These are phyloP conservation scores for Tolypocladium album DNA, from an alignment of 2,329 filamentous ascomycete species.

Conservation along the genomic window DNA sequence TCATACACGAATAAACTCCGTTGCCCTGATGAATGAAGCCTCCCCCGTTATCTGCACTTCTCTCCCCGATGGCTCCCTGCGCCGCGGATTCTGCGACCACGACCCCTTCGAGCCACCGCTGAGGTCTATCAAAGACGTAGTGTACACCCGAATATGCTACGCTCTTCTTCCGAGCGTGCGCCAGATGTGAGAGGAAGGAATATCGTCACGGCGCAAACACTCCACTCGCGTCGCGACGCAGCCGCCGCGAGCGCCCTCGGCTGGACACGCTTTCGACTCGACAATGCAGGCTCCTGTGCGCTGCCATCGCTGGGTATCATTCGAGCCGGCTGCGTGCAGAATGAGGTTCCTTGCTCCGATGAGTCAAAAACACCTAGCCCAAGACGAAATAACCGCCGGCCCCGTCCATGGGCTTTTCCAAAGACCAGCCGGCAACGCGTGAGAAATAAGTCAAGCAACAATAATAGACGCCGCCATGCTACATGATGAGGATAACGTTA, in stretches of 20 bases:
- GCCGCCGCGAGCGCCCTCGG: neutral
- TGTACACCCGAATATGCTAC: neutral
- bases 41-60: neutral
- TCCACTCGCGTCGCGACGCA: neutral
- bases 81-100: neutral
- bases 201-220: neutral
- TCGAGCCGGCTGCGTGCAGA: constrained; percentile 3
- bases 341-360: neutral
- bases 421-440: constrained; percentile 11
- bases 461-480: constrained; percentile 25
- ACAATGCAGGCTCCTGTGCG: constrained; percentile 2
- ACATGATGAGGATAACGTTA: constrained; percentile 19
- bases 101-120: neutral
- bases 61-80: neutral
- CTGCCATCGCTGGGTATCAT: constrained; percentile 8
- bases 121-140: neutral
- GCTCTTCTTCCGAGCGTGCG: neutral
- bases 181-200: neutral
- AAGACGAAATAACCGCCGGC: constrained; percentile 7
- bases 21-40: constrained; percentile 18
- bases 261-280: neutral
- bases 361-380: constrained; percentile 6
- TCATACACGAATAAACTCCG: constrained; percentile 22
- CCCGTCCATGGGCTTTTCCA: constrained; percentile 4
- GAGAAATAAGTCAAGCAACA: constrained; percentile 11